Evolutionary conservation across 2,329 filamentous ascomycete species (phyloP).

Genomic region (Bertia moriformis): DNA sequence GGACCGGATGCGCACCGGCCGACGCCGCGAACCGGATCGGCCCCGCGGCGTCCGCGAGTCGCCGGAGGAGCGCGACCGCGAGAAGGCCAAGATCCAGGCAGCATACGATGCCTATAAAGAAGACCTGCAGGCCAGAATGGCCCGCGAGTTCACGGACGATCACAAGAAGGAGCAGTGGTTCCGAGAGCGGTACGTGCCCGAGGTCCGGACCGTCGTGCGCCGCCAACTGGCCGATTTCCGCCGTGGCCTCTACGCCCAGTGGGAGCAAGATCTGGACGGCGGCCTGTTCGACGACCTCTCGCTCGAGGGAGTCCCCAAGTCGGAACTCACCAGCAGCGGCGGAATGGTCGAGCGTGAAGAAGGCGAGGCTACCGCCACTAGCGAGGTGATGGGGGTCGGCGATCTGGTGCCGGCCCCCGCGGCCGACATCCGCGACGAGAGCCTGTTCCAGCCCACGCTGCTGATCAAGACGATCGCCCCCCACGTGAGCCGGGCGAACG

Average conservation of each 20-base stretch:
- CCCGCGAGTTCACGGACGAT: conserved; percentile 73
- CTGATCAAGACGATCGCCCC: conserved; percentile 97
- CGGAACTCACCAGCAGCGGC: conserved; percentile 73
- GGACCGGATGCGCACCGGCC: neutral
- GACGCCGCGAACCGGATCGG: neutral
- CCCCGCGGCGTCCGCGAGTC: too few relatives aligned
- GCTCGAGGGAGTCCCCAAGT: conserved; percentile 84
- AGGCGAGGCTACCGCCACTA: conserved; percentile 78
- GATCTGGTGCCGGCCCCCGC: conserved; percentile 74
- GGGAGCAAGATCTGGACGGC: conserved; percentile 73
- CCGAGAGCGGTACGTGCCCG: conserved; percentile 79
- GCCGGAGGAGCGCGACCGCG: neutral
- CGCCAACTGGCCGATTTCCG: conserved; percentile 68
- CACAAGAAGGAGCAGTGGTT: conserved; percentile 98
- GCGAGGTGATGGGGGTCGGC: conserved; percentile 83
- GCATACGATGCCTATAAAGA: neutral
- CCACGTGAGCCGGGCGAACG: conserved; percentile 81
- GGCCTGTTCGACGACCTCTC: conserved; percentile 90
- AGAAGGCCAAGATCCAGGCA: neutral
- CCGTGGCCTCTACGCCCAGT: conserved; percentile 65
- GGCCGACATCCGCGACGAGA: conserved; percentile 79
- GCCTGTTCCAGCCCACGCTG: conserved; percentile 74
- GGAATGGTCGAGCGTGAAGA: conserved; percentile 86
- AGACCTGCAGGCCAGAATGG: conserved; percentile 40
- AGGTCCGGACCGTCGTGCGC: conserved; percentile 63